Conservation (phyloP, 129 eudicot genomes). For the Pseudognaphalium luteoalbum region DNA sequence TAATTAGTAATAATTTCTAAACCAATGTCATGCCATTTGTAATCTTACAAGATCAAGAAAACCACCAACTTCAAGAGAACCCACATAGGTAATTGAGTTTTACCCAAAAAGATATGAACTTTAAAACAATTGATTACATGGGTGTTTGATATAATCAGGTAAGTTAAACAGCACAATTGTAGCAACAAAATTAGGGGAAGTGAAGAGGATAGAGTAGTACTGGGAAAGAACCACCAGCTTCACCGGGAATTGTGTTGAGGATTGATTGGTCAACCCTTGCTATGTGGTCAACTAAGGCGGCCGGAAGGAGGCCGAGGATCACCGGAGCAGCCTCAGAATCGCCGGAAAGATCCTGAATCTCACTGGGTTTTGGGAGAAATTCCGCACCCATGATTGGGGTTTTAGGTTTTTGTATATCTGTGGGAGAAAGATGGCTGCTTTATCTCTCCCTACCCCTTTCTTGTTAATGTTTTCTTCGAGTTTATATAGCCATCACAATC, state of each 20-base stretch:
- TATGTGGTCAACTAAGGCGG: conserved; percentile 91
- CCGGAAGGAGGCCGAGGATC: conserved; percentile 80
- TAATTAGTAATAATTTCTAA: not conserved
- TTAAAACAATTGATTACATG: conserved; percentile 25
- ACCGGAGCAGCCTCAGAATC: conserved; percentile 40
- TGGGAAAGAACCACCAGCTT: conserved; percentile 94
- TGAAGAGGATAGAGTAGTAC: conserved; percentile 35
- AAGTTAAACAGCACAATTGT: not conserved
- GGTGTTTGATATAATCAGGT: conserved; percentile 1
- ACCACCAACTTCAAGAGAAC: not conserved
- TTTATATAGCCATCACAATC: conserved; percentile 25
- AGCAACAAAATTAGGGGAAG: conserved; percentile 6
- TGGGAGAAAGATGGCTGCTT: conserved; percentile 10
- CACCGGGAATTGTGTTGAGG: conserved; percentile 80
- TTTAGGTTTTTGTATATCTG: conserved; percentile 5
- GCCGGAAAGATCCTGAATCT: conserved; percentile 21
- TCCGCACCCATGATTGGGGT: conserved; percentile 42
- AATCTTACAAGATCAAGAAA: conserved; percentile 8
- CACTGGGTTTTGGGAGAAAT: conserved; percentile 35
- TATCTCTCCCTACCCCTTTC: conserved; percentile 19
- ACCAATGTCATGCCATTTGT: not conserved
- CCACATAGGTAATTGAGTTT: not conserved
- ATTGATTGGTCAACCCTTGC: conserved; percentile 80
- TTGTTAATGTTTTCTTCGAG: not conserved
- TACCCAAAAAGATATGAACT: conserved; percentile 11